Percentiles rank a stretch among this genome's conserved stretches.
These are phyloP conservation scores for Poterioochromonas sp. DNA, from an alignment of 352 stramenopile species.

Conservation along the genomic window DNA sequence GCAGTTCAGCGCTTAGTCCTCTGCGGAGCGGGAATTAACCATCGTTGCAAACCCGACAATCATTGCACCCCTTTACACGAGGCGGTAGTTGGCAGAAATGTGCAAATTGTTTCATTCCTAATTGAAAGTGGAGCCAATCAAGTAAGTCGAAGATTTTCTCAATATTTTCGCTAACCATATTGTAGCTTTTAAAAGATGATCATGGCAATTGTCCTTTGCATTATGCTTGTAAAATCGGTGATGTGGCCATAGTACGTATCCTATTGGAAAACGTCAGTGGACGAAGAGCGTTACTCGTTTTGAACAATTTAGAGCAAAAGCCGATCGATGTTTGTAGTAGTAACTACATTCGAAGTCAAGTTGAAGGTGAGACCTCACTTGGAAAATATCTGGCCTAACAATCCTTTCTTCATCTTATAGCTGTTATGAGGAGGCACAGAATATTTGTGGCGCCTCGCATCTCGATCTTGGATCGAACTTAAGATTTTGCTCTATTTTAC, in stretches of 20 bases:
- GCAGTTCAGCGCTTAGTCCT: background rate
- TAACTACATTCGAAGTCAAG: background rate
- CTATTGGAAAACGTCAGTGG: background rate
- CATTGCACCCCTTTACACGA: background rate
- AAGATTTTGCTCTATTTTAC: too few species aligned
- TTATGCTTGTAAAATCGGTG: background rate
- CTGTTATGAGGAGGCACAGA: background rate
- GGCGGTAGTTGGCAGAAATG: background rate
- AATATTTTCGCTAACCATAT: too few species aligned
- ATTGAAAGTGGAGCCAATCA: background rate
- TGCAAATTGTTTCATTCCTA: background rate
- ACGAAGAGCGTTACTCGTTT: background rate
- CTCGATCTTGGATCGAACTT: background rate
- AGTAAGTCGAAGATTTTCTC: too few species aligned
- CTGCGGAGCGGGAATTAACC: background rate
- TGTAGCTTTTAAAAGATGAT: background rate
- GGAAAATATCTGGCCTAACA: background rate
- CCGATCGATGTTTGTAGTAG: background rate
- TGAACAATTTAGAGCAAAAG: background rate
- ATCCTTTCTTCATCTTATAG: background rate
- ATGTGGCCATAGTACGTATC: background rate
- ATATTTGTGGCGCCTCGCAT: background rate
- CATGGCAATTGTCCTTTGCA: background rate
- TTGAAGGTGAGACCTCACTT: background rate
- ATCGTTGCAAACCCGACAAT: background rate